Percentiles rank a stretch among this genome's conserved stretches.
Evolutionary conservation across 2,329 filamentous ascomycete species (phyloP).

Genomic region (Claviceps sorghi): DNA sequence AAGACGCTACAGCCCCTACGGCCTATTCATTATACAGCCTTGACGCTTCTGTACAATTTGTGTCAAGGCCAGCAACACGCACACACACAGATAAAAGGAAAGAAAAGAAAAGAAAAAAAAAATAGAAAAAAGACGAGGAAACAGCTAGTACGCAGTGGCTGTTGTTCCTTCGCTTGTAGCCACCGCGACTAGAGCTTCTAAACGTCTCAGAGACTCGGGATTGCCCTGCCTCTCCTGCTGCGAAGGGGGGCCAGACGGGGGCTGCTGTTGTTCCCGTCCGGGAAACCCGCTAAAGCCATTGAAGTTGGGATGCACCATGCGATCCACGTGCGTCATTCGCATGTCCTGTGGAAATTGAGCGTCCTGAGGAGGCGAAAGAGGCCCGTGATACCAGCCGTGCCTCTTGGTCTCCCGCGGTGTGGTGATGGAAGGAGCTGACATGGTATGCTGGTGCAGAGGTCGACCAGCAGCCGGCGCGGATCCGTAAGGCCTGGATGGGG

Average conservation of each 20-base stretch:
- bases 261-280: constrained; percentile 15
- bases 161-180: constrained; percentile 30
- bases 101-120: background rate
- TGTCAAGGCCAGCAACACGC: too few relatives aligned
- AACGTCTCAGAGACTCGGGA: constrained; percentile 21
- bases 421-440: constrained; percentile 42
- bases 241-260: constrained; percentile 3
- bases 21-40: too few relatives aligned
- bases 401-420: constrained; percentile 48
- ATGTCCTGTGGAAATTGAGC: constrained; percentile 14
- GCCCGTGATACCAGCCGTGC: constrained; percentile 57
- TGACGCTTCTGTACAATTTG: too few relatives aligned
- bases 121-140: too few relatives aligned
- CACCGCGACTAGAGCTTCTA: constrained; percentile 30
- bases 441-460: constrained; percentile 39
- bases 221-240: constrained; percentile 17
- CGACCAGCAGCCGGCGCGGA: constrained; percentile 16
- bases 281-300: constrained; percentile 38
- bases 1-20: too few relatives aligned
- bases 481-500: constrained; percentile 18
- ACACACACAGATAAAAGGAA: background rate
- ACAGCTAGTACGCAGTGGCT: constrained; percentile 23
- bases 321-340: constrained; percentile 33
- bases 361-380: constrained; percentile 19
- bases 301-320: constrained; percentile 44